Base-by-base conservation (phyloP, 2,329 filamentous ascomycete genomes). In the Penicillium sp. region DNA sequence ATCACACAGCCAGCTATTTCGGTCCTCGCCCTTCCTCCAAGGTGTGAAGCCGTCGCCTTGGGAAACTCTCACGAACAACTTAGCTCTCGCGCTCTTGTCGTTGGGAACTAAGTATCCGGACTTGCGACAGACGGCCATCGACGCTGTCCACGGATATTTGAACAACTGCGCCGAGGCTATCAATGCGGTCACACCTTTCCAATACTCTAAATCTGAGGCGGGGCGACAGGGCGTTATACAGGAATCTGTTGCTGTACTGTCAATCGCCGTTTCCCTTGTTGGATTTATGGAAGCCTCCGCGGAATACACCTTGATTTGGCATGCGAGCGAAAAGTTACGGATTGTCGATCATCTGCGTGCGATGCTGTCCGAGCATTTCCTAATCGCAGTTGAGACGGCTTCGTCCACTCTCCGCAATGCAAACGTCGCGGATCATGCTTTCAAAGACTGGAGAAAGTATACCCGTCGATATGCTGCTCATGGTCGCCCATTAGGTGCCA, bases 381-480 rank as follows among this genome's bases (percentile, higher is more conserved):
- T 97, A 63, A 85, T 96, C 13, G 87, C 90, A 2, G 85, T 97
- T 38, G 94, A 97, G 76, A 91, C 91, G 0, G 90, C 92, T 9
- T 88, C 96, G 57, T 97, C 93, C 9, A 92, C 90, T 9, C 89
- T 97, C 62, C 89, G 93, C 55, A 96, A 96, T 74, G 84, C 88
- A 2, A 86, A 86, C 63, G 83, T 83, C 29, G 78, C 86, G 25
- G 87, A 90, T 61, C 81, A 83, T 48, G 78, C 83, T 29, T 79
- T 90, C 21, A 89, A 87, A 68, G 90, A 96, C 64, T 99, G 94
- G 94, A 96, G 90, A 76, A 86, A 88, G 62, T 91, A 91, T 74
- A 79, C 91, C 56, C 89, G 89, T 44, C 89, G 93, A 60, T 99
- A 97, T 76, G 86, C 90, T 29, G 84, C 87, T 17, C 83, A 86